Evolutionary conservation across 495 filamentous ascomycete genomes (phyloP).

Genomic region (Penicillium verhagenii): DNA sequence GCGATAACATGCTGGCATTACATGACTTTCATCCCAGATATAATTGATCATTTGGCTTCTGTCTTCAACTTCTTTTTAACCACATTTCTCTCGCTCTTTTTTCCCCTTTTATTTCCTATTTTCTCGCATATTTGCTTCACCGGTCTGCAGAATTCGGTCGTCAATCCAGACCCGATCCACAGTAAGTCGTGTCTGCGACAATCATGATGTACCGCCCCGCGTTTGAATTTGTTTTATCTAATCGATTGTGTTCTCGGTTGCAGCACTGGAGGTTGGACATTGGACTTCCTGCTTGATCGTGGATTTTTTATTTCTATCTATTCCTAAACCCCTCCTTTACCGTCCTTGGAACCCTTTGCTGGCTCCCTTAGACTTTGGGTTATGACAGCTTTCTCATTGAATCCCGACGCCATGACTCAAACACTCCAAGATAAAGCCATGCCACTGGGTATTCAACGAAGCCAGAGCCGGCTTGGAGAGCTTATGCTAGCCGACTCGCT

Average conservation of each 20-base stretch:
- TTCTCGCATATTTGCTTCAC: constrained; percentile 2
- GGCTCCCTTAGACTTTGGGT: not conserved
- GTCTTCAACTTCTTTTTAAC: not conserved
- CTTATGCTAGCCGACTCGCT: constrained; percentile 33
- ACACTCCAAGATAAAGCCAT: constrained; percentile 26
- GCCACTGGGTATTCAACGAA: constrained; percentile 29
- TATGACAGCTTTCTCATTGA: constrained; percentile 8
- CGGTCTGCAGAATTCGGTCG: constrained; percentile 11
- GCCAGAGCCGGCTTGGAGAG: constrained; percentile 30
- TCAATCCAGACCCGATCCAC: constrained; percentile 15
- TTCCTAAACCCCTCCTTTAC: not conserved
- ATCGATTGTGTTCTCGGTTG: constrained; percentile 3
- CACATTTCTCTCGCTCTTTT: constrained; percentile 3
- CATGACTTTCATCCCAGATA: constrained; percentile 6
- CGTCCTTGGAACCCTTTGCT: not conserved
- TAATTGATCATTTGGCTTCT: constrained; percentile 4
- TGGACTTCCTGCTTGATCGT: constrained; percentile 1
- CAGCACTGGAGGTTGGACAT: constrained; percentile 3
- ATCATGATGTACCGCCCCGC: constrained; percentile 21
- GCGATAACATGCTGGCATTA: constrained; percentile 26
- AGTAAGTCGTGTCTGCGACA: constrained; percentile 19
- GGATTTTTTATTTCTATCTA: not conserved
- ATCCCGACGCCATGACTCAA: constrained; percentile 20
- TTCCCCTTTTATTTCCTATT: not conserved
- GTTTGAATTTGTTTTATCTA: constrained; percentile 21